Conservation (phyloP, 164 flowering plant species). For the Warburgia ugandensis region DNA sequence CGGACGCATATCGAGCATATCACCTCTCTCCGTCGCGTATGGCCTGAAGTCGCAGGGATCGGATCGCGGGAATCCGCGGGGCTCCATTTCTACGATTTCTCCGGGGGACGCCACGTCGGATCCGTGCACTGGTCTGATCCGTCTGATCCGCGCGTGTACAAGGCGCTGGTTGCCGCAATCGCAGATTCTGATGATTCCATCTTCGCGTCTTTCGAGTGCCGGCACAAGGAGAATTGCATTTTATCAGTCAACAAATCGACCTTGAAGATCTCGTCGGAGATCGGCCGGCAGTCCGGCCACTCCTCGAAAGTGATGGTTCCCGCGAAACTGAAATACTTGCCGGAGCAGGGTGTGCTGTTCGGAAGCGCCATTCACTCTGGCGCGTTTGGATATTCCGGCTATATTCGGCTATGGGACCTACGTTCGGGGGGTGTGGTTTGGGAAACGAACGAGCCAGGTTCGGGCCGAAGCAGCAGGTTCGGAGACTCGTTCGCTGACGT, state of each 20-base stretch:
- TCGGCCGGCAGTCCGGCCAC: conserved; percentile 56
- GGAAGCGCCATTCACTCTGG: conserved; percentile 53
- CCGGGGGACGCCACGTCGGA: conserved; percentile 43
- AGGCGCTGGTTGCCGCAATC: conserved; percentile 53
- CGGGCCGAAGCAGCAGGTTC: conserved; percentile 76
- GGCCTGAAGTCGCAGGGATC: conserved; percentile 51
- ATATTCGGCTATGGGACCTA: conserved; percentile 75
- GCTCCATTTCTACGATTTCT: conserved; percentile 61
- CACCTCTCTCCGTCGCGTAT: conserved; percentile 48
- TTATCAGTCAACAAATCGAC: conserved; percentile 63
- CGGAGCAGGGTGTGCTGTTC: conserved; percentile 25
- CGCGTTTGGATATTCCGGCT: conserved; percentile 87
- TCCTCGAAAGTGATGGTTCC: conserved; percentile 46
- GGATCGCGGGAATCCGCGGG: conserved; percentile 66
- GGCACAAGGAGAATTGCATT: conserved; percentile 66
- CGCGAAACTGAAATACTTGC: conserved; percentile 33
- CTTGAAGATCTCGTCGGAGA: conserved; percentile 35
- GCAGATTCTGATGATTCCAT: conserved; percentile 41
- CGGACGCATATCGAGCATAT: conserved; percentile 71
- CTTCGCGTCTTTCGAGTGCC: conserved; percentile 61
- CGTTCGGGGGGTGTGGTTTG: conserved; percentile 61
- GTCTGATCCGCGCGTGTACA: conserved; percentile 65
- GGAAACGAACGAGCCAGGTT: conserved; percentile 93
- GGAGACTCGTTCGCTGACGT: conserved; percentile 85
- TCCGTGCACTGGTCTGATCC: conserved; percentile 74